Percentiles rank a stretch among this genome's conserved stretches.
Conservation (phyloP, 2,329 filamentous ascomycete species). For the Aspergillus sp. region DNA sequence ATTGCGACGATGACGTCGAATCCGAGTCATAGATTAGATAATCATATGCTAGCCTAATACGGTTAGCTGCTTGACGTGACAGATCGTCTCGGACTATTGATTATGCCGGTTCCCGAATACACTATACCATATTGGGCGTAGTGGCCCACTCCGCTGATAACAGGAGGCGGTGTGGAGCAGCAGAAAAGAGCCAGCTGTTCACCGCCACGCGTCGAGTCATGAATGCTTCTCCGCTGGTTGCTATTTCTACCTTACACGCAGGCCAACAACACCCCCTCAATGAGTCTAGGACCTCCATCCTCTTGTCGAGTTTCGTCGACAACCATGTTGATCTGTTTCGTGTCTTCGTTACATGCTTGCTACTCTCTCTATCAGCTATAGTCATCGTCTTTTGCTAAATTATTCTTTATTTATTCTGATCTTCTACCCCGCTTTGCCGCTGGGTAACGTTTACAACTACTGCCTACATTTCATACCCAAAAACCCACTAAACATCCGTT, state of each 20-base stretch:
- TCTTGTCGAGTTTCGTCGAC: conserved; percentile 9
- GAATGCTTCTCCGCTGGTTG: conserved; percentile 1
- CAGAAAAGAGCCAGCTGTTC: conserved; percentile 9
- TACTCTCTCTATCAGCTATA: conserved; percentile 1
- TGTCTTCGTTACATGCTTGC: conserved; percentile 1
- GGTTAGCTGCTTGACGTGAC: too few species aligned
- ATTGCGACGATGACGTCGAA: too few species aligned
- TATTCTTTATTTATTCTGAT: not conserved
- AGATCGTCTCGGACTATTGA: conserved; percentile 6
- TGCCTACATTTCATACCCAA: not conserved
- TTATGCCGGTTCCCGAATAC: not conserved
- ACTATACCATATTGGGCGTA: not conserved
- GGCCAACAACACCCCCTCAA: not conserved
- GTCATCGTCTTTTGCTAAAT: not conserved
- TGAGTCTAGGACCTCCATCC: conserved; percentile 6
- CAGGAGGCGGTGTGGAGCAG: conserved; percentile 3
- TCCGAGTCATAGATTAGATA: too few species aligned
- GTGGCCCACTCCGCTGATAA: not conserved
- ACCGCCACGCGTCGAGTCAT: conserved; percentile 14
- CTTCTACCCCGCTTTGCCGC: conserved; percentile 4
- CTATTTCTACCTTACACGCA: not conserved
- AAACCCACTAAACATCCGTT: not conserved
- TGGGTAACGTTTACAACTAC: not conserved
- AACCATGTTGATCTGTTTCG: conserved; percentile 15
- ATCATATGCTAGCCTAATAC: too few species aligned